phyloP scores from a whole-genome alignment of 176 grass and related monocot genomes.

The Carex pumila region DNA sequence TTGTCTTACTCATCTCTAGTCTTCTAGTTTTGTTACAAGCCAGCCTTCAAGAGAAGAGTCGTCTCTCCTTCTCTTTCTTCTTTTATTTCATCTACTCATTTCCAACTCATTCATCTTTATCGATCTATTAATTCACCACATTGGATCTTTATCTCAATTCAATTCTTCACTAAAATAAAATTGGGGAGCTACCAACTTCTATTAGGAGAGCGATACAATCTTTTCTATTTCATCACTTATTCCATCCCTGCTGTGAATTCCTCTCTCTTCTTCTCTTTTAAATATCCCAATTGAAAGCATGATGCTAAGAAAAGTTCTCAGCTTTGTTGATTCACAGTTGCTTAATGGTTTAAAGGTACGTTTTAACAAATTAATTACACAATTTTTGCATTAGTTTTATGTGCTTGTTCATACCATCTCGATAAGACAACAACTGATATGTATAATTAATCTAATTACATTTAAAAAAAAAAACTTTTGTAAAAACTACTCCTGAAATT shows the following conservation, averaged over 20 bases:
- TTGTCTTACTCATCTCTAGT: background rate
- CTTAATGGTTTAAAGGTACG: background rate
- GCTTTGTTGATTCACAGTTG: background rate
- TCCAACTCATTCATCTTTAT: background rate
- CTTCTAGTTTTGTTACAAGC: background rate
- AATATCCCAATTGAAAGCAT: background rate
- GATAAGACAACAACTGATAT: background rate
- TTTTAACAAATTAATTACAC: background rate
- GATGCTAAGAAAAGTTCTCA: constrained; percentile 4
- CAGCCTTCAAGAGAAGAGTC: background rate
- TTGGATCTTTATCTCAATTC: too few species aligned
- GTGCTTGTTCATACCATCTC: background rate
- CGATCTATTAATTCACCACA: background rate
- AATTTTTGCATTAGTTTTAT: background rate
- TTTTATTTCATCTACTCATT: background rate
- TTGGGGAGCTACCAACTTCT: too few species aligned
- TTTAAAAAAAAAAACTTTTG: too few species aligned
- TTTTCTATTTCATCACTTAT: background rate
- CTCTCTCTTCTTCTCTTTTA: background rate
- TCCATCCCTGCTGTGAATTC: background rate
- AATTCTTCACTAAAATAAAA: background rate
- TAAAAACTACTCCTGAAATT: background rate
- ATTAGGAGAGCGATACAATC: background rate
- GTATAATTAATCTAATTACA: background rate
- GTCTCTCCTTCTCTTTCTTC: background rate